phyloP scores from a whole-genome alignment of 306 rosid genomes.

The Senna siamea region DNA sequence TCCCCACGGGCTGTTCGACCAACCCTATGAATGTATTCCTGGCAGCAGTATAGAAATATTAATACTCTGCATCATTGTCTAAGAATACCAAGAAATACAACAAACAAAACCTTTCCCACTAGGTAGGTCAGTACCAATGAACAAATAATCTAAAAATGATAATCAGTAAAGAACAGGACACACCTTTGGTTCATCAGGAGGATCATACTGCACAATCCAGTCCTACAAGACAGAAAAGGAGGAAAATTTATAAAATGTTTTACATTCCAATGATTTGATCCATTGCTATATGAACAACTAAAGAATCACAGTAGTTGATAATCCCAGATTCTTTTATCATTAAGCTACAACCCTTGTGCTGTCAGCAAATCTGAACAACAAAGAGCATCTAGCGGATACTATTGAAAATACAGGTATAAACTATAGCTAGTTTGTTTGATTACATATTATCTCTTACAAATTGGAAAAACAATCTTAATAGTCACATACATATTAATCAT shows the following conservation, averaged over 20 bases:
- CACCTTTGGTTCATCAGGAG: constrained; percentile 99
- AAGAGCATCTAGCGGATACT: not conserved
- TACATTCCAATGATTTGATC: constrained; percentile 19
- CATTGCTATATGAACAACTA: not conserved
- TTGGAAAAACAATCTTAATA: not conserved
- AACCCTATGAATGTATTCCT: constrained; percentile 98
- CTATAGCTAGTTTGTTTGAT: not conserved
- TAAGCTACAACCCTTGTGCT: not conserved
- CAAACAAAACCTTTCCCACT: too few species aligned
- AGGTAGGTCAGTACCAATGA: not conserved
- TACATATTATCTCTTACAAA: not conserved
- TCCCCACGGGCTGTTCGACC: constrained; percentile 99
- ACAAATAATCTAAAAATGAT: not conserved
- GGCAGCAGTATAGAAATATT: constrained; percentile 37
- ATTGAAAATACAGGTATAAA: not conserved
- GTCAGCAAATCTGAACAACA: not conserved
- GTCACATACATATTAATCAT: not conserved
- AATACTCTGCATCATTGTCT: constrained; percentile 20
- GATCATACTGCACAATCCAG: constrained; percentile 99
- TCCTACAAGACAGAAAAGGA: constrained; percentile 61
- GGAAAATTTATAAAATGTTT: constrained; percentile 20
- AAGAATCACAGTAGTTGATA: not conserved
- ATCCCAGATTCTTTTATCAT: not conserved
- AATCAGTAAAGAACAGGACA: constrained; percentile 22
- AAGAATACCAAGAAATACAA: not conserved